Evolutionary conservation across 2,329 filamentous ascomycete genomes (phyloP).

Genomic region (Colletotrichum lentis): DNA sequence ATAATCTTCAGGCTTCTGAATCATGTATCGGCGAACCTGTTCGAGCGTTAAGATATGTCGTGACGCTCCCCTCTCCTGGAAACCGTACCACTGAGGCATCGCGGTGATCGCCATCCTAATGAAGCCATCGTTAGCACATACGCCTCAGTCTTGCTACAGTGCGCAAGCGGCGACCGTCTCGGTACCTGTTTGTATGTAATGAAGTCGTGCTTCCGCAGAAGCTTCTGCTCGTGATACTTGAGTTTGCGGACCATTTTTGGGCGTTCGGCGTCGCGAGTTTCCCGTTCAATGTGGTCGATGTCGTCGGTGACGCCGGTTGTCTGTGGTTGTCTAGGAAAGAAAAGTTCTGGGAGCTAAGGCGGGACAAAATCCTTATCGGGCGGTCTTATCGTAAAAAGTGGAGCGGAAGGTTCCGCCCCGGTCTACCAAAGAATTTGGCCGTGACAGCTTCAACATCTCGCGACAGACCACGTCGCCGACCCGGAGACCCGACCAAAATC

Average conservation of each 20-base stretch:
- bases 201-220: constrained; percentile 93
- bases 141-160: background rate
- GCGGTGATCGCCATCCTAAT: constrained; percentile 61
- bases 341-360: constrained; percentile 30
- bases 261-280: constrained; percentile 5
- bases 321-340: constrained; percentile 6
- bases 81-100: constrained; percentile 68
- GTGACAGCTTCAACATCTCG: constrained; percentile 35
- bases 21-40: constrained; percentile 71
- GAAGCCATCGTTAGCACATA: constrained; percentile 19
- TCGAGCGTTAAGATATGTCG: background rate
- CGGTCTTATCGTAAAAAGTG: constrained; percentile 25
- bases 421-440: constrained; percentile 37
- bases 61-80: background rate
- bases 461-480: constrained; percentile 31
- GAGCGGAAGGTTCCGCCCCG: constrained; percentile 35
- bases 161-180: background rate
- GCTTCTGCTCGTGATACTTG: constrained; percentile 96
- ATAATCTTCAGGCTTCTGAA: constrained; percentile 90
- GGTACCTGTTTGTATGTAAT: constrained; percentile 76
- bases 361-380: constrained; percentile 36
- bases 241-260: constrained; percentile 88
- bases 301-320: background rate
- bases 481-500: constrained; percentile 30
- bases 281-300: constrained; percentile 6